Evolutionary conservation across 257 asterid species (phyloP).

Genomic region (Apocynum venetum): DNA sequence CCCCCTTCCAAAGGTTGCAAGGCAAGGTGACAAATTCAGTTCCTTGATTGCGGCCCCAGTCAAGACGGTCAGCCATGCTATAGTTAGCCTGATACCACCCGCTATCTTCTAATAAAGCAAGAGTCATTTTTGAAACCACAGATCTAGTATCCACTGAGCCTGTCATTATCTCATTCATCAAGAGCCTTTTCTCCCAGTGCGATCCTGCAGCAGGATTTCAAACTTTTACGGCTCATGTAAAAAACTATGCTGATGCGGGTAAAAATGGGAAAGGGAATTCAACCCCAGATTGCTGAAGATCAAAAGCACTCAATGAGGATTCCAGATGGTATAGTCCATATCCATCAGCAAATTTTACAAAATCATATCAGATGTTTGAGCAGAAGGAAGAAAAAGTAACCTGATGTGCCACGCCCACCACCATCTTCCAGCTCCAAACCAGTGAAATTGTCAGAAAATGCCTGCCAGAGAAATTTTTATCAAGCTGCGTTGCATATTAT

Average conservation of each 20-base stretch:
- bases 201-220: constrained; percentile 55
- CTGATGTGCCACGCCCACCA: constrained; percentile 98
- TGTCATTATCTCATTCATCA: constrained; percentile 97
- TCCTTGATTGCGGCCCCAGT: constrained; percentile 95
- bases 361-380: constrained; percentile 4
- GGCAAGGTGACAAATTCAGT: constrained; percentile 76
- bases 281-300: neutral
- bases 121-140: constrained; percentile 92
- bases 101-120: constrained; percentile 91
- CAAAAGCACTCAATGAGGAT: constrained; percentile 6
- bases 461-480: constrained; percentile 37
- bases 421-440: constrained; percentile 99
- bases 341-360: neutral
- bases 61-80: constrained; percentile 88
- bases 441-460: constrained; percentile 86
- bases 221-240: constrained; percentile 13
- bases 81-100: constrained; percentile 97
- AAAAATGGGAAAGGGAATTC: neutral
- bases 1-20: constrained; percentile 89
- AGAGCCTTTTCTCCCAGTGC: constrained; percentile 95
- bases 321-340: neutral
- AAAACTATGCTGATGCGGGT: constrained; percentile 11
- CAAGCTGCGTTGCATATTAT: constrained; percentile 9
- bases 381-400: constrained; percentile 27
- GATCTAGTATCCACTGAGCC: constrained; percentile 98